phyloP scores from a whole-genome alignment of 495 filamentous ascomycete genomes.

The Pseudoneurospora amorphoporcata region DNA sequence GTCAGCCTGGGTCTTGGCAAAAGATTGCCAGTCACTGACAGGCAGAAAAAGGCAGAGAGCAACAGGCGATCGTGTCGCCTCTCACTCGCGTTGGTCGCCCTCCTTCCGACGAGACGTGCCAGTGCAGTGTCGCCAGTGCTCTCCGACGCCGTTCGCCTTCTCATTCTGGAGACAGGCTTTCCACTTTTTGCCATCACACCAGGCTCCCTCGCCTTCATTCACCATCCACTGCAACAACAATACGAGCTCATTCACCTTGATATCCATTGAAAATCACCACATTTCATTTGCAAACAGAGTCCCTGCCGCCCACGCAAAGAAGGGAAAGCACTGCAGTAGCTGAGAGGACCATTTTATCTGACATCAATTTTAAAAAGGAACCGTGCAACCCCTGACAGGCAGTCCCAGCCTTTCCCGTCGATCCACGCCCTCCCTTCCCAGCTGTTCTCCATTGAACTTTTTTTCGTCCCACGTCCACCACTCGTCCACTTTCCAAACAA shows the following conservation, averaged over 20 bases:
- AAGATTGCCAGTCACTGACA: neutral
- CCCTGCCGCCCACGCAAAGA: neutral
- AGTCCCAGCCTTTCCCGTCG: neutral
- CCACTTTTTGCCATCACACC: neutral
- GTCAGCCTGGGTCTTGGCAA: neutral
- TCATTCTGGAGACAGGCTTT: neutral
- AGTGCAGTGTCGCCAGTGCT: neutral
- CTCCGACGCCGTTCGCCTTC: neutral
- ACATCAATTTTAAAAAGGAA: neutral
- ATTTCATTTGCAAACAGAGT: neutral
- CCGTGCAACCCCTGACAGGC: neutral
- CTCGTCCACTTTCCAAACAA: neutral
- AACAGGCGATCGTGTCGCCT: neutral
- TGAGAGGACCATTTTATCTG: neutral
- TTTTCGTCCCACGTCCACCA: neutral
- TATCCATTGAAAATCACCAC: neutral
- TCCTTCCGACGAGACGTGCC: neutral
- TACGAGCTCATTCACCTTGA: neutral
- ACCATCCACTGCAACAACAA: neutral
- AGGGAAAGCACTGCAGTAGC: neutral
- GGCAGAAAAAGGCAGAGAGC: neutral
- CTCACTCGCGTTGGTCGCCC: neutral
- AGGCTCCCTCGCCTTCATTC: neutral
- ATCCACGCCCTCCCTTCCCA: neutral
- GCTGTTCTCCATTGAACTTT: neutral